These are phyloP conservation scores for Cutaneotrichosporon cutaneum DNA, from an alignment of 1,284 basidiomycete species.

Conservation along the genomic window DNA sequence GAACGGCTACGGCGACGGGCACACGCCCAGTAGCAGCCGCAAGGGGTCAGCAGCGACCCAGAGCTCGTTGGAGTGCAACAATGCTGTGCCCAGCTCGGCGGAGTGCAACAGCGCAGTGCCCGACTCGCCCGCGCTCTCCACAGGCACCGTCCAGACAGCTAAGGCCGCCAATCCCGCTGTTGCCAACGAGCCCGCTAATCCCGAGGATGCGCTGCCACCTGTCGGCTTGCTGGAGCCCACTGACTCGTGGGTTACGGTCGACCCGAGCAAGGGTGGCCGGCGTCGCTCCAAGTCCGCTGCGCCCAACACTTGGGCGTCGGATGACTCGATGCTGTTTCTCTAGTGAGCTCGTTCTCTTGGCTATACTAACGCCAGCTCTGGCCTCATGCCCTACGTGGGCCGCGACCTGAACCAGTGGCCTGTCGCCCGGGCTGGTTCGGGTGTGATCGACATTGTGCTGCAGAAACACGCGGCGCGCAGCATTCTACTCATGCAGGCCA, in stretches of 20 bases:
- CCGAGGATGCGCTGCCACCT: constrained; percentile 31
- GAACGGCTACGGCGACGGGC: neutral
- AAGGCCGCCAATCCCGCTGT: neutral
- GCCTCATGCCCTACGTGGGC: constrained; percentile 56
- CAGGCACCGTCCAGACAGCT: too few species aligned
- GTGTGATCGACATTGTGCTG: constrained; percentile 72
- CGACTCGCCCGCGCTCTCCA: too few species aligned
- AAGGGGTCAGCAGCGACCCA: neutral
- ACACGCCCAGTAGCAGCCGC: neutral
- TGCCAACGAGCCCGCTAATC: neutral
- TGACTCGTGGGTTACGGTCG: constrained; percentile 46
- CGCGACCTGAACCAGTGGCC: constrained; percentile 86
- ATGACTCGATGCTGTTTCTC: constrained; percentile 70
- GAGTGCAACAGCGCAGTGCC: too few species aligned
- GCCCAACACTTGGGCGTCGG: constrained; percentile 61
- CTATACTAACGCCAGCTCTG: constrained; percentile 28
- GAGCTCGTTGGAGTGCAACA: neutral
- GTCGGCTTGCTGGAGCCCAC: constrained; percentile 38
- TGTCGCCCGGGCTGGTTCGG: constrained; percentile 72
- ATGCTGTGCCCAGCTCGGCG: too few species aligned
- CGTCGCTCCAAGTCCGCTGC: neutral
- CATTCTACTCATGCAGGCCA: constrained; percentile 63
- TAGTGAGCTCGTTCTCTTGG: constrained; percentile 47
- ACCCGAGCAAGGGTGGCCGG: constrained; percentile 16
- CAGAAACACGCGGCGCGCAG: constrained; percentile 66